A percentile compares a stretch with the other conserved stretches of the same genome.
Evolutionary conservation across 768 basidiomycete species (phyloP).

Genomic region (Mycena metata): DNA sequence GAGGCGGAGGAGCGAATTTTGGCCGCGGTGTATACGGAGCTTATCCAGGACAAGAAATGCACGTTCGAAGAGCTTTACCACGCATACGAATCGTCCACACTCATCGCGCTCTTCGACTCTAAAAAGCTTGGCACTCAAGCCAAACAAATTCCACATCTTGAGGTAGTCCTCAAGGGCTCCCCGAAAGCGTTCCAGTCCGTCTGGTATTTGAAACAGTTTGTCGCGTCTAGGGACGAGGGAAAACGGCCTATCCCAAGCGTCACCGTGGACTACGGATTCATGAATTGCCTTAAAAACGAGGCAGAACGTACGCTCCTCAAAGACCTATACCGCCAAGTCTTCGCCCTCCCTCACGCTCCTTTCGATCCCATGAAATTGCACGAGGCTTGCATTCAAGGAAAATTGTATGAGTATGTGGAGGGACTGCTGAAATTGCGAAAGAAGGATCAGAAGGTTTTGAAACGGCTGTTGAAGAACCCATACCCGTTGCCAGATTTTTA

Average conservation of each 20-base stretch:
- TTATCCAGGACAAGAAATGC: background rate
- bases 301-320: background rate
- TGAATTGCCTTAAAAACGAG: background rate
- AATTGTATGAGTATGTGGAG: conserved; percentile 4
- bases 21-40: background rate
- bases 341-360: background rate
- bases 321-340: conserved; percentile 12
- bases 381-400: conserved; percentile 9
- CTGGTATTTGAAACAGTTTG: conserved; percentile 10
- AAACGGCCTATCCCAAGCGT: background rate
- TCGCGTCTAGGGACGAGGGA: background rate
- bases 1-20: conserved; percentile 4
- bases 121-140: background rate
- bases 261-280: conserved; percentile 8
- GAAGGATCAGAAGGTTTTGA: background rate
- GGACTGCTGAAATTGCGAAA: background rate
- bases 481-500: conserved; percentile 3
- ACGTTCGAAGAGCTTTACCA: conserved; percentile 17
- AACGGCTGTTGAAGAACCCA: conserved; percentile 7
- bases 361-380: conserved; percentile 12
- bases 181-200: conserved; percentile 2
- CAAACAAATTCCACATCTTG: conserved; percentile 1
- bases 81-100: conserved; percentile 7
- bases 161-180: background rate
- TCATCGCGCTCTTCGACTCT: conserved; percentile 5